Conservation (phyloP, 2,329 filamentous ascomycete species). For the Cordyceps cateniannulata region DNA sequence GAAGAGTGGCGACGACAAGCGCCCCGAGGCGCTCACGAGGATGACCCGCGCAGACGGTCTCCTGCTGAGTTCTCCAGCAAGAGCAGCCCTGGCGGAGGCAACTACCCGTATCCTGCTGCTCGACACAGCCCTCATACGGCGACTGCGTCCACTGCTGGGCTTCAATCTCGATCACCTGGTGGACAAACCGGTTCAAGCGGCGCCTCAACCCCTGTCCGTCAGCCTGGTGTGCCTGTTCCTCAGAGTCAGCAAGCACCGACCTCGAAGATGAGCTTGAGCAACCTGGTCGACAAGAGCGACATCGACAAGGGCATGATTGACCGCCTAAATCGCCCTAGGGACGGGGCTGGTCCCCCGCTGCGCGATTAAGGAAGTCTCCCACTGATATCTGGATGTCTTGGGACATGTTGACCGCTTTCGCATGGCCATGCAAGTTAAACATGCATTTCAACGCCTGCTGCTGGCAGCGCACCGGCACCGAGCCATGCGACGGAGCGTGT, state of each 20-base stretch:
- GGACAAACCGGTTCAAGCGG: constrained; percentile 31
- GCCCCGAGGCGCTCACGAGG: constrained; percentile 37
- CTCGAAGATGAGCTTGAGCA: constrained; percentile 49
- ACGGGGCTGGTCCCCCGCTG: constrained; percentile 3
- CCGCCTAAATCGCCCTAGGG: constrained; percentile 37
- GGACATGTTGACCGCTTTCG: background rate
- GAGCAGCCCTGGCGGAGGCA: constrained; percentile 38
- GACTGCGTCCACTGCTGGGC: constrained; percentile 19
- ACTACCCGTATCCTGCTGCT: constrained; percentile 32
- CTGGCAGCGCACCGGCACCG: constrained; percentile 2
- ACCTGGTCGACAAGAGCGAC: constrained; percentile 45
- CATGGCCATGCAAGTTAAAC: background rate
- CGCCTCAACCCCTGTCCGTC: constrained; percentile 27
- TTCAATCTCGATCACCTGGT: constrained; percentile 28
- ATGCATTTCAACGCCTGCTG: constrained; percentile 1
- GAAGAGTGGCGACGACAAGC: constrained; percentile 40
- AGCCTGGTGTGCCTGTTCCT: constrained; percentile 18
- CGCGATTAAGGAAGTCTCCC: background rate
- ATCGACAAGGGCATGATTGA: constrained; percentile 51
- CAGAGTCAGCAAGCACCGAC: constrained; percentile 20
- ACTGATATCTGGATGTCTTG: constrained; percentile 10
- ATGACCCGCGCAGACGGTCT: constrained; percentile 44
- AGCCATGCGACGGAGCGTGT: background rate
- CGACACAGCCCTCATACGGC: constrained; percentile 28
- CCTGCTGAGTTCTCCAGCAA: constrained; percentile 43